A percentile compares a stretch with the other conserved stretches of the same genome.
phyloP scores from a whole-genome alignment of 2,329 filamentous ascomycete genomes.

The Beauveria australis region DNA sequence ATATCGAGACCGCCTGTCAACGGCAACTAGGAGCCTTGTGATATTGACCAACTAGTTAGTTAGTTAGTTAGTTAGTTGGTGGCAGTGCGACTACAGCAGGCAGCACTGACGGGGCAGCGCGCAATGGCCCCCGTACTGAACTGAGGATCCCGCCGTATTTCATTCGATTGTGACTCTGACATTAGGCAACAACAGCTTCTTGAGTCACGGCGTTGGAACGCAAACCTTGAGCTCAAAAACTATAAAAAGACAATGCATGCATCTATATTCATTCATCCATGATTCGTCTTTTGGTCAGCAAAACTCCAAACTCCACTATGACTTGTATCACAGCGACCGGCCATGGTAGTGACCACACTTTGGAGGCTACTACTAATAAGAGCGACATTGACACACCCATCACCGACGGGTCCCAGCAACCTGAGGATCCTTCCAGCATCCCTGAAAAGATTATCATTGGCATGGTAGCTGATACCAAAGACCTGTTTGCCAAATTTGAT shows the following conservation, averaged over 20 bases:
- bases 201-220: not conserved
- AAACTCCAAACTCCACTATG: not conserved
- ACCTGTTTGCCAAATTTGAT: slow-evolving; percentile 37
- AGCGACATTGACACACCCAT: not conserved
- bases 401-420: not conserved
- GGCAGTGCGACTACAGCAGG: no score
- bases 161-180: not conserved
- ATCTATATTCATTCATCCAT: not conserved
- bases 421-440: not conserved
- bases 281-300: not conserved
- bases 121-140: no score
- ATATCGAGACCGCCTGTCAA: no score
- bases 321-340: not conserved
- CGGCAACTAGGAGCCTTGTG: no score
- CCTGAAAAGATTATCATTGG: slow-evolving; percentile 23
- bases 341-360: not conserved
- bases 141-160: no score
- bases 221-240: no score
- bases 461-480: slow-evolving; percentile 30
- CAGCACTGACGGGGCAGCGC: no score
- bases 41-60: no score
- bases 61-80: no score
- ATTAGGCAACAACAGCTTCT: not conserved
- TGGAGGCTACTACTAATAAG: not conserved
- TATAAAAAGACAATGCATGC: no score